These are phyloP conservation scores for Naganishia cerealis DNA, from an alignment of 1,284 basidiomycete genomes.

Conservation along the genomic window DNA sequence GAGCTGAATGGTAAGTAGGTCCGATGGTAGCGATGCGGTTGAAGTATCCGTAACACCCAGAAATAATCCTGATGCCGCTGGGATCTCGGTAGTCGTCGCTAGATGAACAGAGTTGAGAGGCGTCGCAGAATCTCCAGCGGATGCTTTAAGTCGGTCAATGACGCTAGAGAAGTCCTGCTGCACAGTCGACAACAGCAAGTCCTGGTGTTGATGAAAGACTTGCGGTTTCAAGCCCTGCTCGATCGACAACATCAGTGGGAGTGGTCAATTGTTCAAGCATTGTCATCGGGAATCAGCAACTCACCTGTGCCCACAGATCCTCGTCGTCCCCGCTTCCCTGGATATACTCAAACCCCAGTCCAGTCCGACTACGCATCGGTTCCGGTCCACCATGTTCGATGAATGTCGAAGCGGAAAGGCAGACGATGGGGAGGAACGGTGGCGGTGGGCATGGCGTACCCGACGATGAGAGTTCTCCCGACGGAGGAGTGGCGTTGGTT, in stretches of 20 bases:
- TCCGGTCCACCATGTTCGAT: conserved; percentile 38
- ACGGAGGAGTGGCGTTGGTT: neutral
- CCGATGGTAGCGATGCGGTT: neutral
- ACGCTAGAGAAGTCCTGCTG: conserved; percentile 45
- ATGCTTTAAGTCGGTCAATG: conserved; percentile 39
- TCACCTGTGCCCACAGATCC: conserved; percentile 53
- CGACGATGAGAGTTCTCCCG: neutral
- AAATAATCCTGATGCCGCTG: conserved; percentile 4
- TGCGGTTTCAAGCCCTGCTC: conserved; percentile 47
- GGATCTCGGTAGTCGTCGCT: neutral
- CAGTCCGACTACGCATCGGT: conserved; percentile 39
- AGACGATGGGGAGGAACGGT: conserved; percentile 51
- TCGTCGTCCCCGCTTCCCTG: conserved; percentile 55
- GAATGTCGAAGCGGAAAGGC: conserved; percentile 51
- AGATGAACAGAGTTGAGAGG: conserved; percentile 10
- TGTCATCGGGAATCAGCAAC: neutral
- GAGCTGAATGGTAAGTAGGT: conserved; percentile 3
- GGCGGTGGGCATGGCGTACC: neutral
- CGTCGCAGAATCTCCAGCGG: neutral
- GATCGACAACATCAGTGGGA: neutral
- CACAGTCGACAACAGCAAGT: conserved; percentile 38
- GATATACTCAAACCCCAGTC: conserved; percentile 52
- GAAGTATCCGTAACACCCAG: conserved; percentile 10
- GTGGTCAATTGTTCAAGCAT: no score
- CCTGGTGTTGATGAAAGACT: conserved; percentile 45